Conservation (phyloP, 306 rosid genomes). For the Vigna mungo region DNA sequence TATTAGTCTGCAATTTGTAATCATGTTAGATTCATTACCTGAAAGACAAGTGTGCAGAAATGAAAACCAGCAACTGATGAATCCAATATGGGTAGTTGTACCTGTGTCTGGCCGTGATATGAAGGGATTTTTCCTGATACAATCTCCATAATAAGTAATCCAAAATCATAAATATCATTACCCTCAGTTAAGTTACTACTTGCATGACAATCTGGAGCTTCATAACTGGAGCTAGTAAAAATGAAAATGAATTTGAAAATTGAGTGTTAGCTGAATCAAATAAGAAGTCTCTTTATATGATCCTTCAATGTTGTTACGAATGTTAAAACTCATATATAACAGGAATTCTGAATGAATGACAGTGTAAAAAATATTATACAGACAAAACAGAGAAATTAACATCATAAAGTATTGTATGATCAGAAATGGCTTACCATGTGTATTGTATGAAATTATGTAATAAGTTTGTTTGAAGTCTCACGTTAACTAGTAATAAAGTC, state of each 20-base stretch:
- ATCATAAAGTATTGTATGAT: neutral
- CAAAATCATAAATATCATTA: slow-evolving; percentile 68
- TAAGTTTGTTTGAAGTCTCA: neutral
- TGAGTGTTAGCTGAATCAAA: neutral
- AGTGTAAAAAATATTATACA: neutral
- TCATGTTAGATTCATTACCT: slow-evolving; percentile 14
- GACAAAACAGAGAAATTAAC: neutral
- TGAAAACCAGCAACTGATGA: neutral
- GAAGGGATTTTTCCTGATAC: slow-evolving; percentile 60
- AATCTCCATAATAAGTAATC: slow-evolving; percentile 74
- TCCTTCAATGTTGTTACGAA: no score
- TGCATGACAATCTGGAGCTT: slow-evolving; percentile 49
- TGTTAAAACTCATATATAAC: neutral
- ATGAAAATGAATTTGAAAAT: neutral
- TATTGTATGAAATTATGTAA: neutral
- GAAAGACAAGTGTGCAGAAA: neutral
- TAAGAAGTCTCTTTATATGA: neutral
- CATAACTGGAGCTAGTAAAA: slow-evolving; percentile 48
- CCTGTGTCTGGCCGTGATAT: slow-evolving; percentile 50
- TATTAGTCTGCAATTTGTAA: slow-evolving; percentile 49
- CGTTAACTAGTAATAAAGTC: no score
- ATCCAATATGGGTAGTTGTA: slow-evolving; percentile 33
- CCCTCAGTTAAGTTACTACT: slow-evolving; percentile 42
- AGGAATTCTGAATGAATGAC: neutral
- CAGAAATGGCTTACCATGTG: neutral